These are phyloP conservation scores for Orbilia oligospora DNA, from an alignment of 2,329 filamentous ascomycete species.

Conservation along the genomic window DNA sequence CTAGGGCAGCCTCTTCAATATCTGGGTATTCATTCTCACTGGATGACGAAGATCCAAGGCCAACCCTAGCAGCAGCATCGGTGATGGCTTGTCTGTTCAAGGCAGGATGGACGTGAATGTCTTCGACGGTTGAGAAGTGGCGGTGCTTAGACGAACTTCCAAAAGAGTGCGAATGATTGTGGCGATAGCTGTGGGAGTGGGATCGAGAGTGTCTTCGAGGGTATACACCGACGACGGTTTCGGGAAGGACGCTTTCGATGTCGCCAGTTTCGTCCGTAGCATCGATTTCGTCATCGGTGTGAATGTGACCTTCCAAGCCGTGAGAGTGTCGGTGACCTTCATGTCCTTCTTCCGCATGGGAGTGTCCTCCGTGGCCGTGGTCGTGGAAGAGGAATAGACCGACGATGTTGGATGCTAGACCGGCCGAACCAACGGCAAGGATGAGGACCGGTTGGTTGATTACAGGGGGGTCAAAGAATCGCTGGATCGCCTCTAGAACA, in stretches of 20 bases:
- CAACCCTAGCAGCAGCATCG: slow-evolving; percentile 77
- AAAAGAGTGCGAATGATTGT: slow-evolving; percentile 68
- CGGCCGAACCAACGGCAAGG: slow-evolving; percentile 87
- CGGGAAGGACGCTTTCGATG: slow-evolving; percentile 75
- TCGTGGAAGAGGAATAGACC: slow-evolving; percentile 94
- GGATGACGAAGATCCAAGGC: slow-evolving; percentile 71
- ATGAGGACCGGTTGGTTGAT: slow-evolving; percentile 89
- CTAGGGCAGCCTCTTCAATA: slow-evolving; percentile 69
- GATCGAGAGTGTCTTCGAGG: slow-evolving; percentile 63
- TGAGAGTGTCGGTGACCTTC: slow-evolving; percentile 67
- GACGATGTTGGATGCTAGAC: slow-evolving; percentile 87
- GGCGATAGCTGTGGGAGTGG: slow-evolving; percentile 66
- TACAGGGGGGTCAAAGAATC: slow-evolving; percentile 90
- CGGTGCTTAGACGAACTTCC: slow-evolving; percentile 63
- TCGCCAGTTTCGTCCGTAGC: slow-evolving; percentile 74
- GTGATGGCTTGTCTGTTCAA: slow-evolving; percentile 95
- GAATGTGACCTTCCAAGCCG: slow-evolving; percentile 72
- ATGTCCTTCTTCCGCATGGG: slow-evolving; percentile 67
- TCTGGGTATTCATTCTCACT: slow-evolving; percentile 73
- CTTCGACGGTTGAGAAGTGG: slow-evolving; percentile 69
- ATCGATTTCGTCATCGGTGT: slow-evolving; percentile 67
- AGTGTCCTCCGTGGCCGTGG: slow-evolving; percentile 81
- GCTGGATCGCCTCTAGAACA: slow-evolving; percentile 92
- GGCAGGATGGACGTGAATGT: slow-evolving; percentile 86
- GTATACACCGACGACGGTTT: slow-evolving; percentile 71